Evolutionary conservation across 176 grass and related monocot genomes (phyloP), one percentile per base, ranked within the genome.

Genomic region (Alloteropsis semialata): DNA sequence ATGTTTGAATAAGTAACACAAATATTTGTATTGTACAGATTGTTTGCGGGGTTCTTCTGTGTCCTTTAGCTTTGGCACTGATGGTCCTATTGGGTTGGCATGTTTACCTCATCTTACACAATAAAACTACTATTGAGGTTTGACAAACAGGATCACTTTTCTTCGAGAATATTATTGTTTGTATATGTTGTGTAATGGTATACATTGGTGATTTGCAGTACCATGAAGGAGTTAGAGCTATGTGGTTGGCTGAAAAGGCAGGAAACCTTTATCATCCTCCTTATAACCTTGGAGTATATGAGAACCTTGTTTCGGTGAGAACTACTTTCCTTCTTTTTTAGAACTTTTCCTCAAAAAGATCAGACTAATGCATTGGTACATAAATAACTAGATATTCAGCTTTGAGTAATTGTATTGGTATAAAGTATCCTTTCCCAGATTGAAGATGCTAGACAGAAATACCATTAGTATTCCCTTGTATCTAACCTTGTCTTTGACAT

Each of bases 61-160:
- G 78, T 72, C 93, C 93, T 69, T 84, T 98, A 77, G n/a, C 87
- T 45, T 74, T 98, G 79, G 89, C 91, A 54, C 83, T 90, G 51
- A 44, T 70, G 34, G 68, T 92, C 28, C 86, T 98, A 74, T 87
- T 98, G 80, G 91, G 82, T 60, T 98, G 93, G 96, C 93, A 98
- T 82, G 83, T 90, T 71, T 96, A 98, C 77, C 96, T 98, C 57
- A 90, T 98, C 68, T 86, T 96, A n/a, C 96, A 92, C 78, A 98
- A 98, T 76, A 98, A 98, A 88, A 98, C 96, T 64, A 98, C 96
- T 76, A 96, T 98, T 0, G 96, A 98, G 93, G 96, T 98, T 85
- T 78, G 85, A 7, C 49, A 83, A 84, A 85, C 57, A 81, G n/a
- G 45, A 67, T 74, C 22, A 8, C 57, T 56, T 79, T 15, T 62